Percentiles rank a stretch among this genome's conserved stretches.
Evolutionary conservation across 306 rosid genomes (phyloP).

Genomic region (Cicer cuneatum): DNA sequence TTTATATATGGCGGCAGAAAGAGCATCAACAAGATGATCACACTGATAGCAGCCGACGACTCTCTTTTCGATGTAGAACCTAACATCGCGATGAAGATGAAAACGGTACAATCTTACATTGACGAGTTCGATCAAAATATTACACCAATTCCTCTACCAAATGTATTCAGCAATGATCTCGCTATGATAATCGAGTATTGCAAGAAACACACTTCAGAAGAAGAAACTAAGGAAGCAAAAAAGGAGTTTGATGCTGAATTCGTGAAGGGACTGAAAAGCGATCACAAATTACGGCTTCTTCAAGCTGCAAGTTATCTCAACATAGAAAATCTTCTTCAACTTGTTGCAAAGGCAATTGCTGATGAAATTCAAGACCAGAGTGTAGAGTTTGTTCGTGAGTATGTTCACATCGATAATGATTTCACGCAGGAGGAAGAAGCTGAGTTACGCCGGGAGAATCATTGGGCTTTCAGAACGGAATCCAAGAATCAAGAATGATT

Average conservation of each 20-base stretch:
- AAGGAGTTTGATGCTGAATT: neutral
- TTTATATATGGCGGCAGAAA: too few species aligned
- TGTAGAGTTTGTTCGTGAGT: slow-evolving; percentile 36
- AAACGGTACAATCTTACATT: neutral
- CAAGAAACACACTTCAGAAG: neutral
- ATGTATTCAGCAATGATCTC: neutral
- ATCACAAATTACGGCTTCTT: slow-evolving; percentile 12
- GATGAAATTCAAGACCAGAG: slow-evolving; percentile 41
- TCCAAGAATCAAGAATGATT: too few species aligned
- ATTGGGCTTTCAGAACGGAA: slow-evolving; percentile 42
- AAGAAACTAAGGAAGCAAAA: neutral
- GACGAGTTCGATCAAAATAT: neutral
- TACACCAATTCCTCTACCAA: neutral
- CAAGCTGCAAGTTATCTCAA: slow-evolving; percentile 44
- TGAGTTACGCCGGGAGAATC: neutral
- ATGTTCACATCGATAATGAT: slow-evolving; percentile 43
- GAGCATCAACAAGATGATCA: too few species aligned
- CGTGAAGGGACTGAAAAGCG: neutral
- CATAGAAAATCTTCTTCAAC: neutral
- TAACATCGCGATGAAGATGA: neutral
- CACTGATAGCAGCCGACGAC: too few species aligned
- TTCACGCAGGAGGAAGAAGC: slow-evolving; percentile 45
- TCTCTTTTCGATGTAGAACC: neutral
- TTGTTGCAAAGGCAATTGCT: slow-evolving; percentile 19
- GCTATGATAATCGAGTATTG: neutral